Base-by-base conservation (phyloP, 257 asterid species). In the Gentiana dahurica region DNA sequence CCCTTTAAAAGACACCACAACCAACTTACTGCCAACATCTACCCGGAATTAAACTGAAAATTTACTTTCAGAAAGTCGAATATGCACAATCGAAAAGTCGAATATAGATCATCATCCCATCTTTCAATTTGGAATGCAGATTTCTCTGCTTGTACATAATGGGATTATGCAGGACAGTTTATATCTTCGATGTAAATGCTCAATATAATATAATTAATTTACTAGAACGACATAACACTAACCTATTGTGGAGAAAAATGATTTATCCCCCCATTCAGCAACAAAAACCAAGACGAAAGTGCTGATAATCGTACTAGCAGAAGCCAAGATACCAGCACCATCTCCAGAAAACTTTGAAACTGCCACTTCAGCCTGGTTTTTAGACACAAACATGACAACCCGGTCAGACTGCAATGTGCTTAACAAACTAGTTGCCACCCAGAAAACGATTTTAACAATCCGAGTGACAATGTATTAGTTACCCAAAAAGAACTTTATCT, bases 221-320 rank as follows among this genome's bases (percentile, higher is more conserved):
- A 33, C 39, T 9, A n/a, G 24, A 34, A 15, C 50, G 33, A 8
- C 3, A 36, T 11, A 37, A 51, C 24, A 38, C 80, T 56, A 58
- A 87, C 97, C 96, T 62, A 91, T 91, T 34, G 98, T 87, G 55
- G 97, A 91, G 77, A 91, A 91, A 38, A 91, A 87, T 12, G 98
- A 87, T 63, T 91, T 91, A 66, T 91, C 98, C 3, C 98, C 98
- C 98, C 98, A 87, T 73, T 91, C 98, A 59, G 98, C 98, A 34
- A 91, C 95, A 63, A 91, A 87, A 55, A 87, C 98, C 63, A 91
- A 62, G n/a, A 76, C 60, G 64, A 91, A 91, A 4, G 98, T 91
- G 86, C 93, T 81, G 34, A 81, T 59, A 35, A 81, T 69, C 4
- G 94, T 81, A 83, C 69, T 87, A 1, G 98, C 98, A 68, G 86